Evolutionary conservation across 257 asterid genomes (phyloP), one percentile per base, ranked within the genome.

Genomic region (Voacanga thouarsii): DNA sequence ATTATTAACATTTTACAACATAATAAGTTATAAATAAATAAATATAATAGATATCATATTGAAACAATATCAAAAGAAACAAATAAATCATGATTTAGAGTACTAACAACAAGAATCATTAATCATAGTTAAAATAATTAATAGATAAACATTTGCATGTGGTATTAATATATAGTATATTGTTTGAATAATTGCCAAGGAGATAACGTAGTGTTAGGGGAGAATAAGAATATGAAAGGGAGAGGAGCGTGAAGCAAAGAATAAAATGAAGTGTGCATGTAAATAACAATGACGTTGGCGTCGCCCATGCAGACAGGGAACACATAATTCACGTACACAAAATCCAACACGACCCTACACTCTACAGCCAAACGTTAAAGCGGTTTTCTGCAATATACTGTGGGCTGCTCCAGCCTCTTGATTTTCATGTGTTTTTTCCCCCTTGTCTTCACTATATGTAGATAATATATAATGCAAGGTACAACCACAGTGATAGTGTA

Each of bases 301-400:
- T 33, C 30, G 30, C 73, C 73, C 73, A 51, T 45, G 43, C 75
- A 71, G 43, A 71, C 24, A 49, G 43, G 15, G 44, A n/a, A 71
- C 39, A 45, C 75, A 24, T 0, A 18, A 37, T 4, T 2, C 3
- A 74, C 56, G 78, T 57, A 74, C 78, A 43, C 7, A 60, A 43
- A 55, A 41, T 41, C 69, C 41, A n/a, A 56, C 10, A 33, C 69
- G 77, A 55, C 23, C 77, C 77, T 30, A 39, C 14, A 0, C 70
- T 4, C n/a, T 30, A 14, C 6, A 16, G 43, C 2, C 69, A 7
- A 28, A 10, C 4, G 2, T 33, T 16, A 47, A 2, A 64, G 61
- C 79, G 68, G 79, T 73, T 79, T 80, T 67, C 73, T 24, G 21
- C 75, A 55, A 67, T 66, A 74, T 79, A 74, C 65, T 51, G 82